Evolutionary conservation across 2,329 filamentous ascomycete species (phyloP).

Genomic region (Chrysoporthe austroafricana): DNA sequence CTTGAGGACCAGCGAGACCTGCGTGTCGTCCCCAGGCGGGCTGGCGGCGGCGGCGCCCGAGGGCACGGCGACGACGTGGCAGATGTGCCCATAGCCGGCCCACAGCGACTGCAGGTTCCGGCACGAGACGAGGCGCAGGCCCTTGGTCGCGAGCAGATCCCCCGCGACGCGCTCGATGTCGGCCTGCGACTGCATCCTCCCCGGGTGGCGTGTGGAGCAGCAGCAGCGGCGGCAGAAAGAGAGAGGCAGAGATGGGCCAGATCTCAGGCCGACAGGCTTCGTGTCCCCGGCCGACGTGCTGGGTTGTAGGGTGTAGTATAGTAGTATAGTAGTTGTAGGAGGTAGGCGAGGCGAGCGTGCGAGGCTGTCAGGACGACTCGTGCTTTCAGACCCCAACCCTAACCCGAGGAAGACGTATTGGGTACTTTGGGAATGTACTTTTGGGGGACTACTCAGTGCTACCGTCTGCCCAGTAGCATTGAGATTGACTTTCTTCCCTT

Average conservation of each 20-base stretch:
- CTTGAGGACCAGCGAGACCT: slow-evolving; percentile 58
- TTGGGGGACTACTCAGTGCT: no score
- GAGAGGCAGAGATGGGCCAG: background rate
- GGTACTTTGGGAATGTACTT: no score
- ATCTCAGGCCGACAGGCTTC: background rate
- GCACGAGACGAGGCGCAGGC: slow-evolving; percentile 40
- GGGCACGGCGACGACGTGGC: slow-evolving; percentile 49
- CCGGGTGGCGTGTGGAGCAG: background rate
- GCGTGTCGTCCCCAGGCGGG: background rate
- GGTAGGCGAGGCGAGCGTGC: background rate
- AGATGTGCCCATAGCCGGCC: slow-evolving; percentile 61
- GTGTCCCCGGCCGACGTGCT: background rate
- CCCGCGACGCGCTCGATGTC: slow-evolving; percentile 19
- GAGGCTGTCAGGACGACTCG: no score
- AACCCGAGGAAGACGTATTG: no score
- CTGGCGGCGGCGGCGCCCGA: slow-evolving; percentile 32
- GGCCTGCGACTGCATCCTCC: slow-evolving; percentile 17
- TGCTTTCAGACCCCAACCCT: no score
- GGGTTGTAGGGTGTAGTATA: no score
- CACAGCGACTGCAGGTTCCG: slow-evolving; percentile 49
- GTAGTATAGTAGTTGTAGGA: no score
- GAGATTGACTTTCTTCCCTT: no score
- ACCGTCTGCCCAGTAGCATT: no score
- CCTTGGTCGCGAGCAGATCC: slow-evolving; percentile 13
- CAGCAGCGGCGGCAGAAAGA: background rate